phyloP scores from a whole-genome alignment of 2,329 filamentous ascomycete genomes.

The Albifimbria verrucaria region DNA sequence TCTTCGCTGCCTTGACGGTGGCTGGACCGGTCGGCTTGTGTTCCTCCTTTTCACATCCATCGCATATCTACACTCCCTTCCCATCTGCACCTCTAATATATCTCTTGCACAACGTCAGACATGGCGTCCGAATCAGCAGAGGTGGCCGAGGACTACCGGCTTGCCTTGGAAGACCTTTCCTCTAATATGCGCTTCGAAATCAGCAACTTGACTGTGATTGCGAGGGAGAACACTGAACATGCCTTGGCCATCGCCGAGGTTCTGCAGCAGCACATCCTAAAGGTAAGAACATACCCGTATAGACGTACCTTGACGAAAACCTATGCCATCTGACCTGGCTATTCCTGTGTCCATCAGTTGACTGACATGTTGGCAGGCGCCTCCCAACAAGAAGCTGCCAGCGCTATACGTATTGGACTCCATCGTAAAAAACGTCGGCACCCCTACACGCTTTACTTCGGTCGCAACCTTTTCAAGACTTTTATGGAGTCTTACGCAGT shows the following conservation, averaged over 20 bases:
- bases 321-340: too few species aligned
- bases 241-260: slow-evolving; percentile 89
- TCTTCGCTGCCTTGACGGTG: background rate
- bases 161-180: slow-evolving; percentile 86
- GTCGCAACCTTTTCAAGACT: slow-evolving; percentile 84
- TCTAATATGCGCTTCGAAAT: slow-evolving; percentile 93
- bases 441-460: slow-evolving; percentile 96
- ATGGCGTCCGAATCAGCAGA: slow-evolving; percentile 66
- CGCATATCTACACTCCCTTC: background rate
- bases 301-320: background rate
- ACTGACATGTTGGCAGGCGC: slow-evolving; percentile 61
- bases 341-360: too few species aligned
- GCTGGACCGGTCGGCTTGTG: background rate
- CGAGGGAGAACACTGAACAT: slow-evolving; percentile 94
- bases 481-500: slow-evolving; percentile 97
- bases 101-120: slow-evolving; percentile 15
- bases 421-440: slow-evolving; percentile 97
- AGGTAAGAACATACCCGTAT: slow-evolving; percentile 61
- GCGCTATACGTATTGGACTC: slow-evolving; percentile 98
- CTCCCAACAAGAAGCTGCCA: slow-evolving; percentile 84
- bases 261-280: slow-evolving; percentile 88
- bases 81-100: background rate
- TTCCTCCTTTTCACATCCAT: background rate
- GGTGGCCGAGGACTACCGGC: slow-evolving; percentile 92
- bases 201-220: slow-evolving; percentile 94